phyloP scores from a whole-genome alignment of 202 grass and related monocot species.

The Saccharum hybrid region DNA sequence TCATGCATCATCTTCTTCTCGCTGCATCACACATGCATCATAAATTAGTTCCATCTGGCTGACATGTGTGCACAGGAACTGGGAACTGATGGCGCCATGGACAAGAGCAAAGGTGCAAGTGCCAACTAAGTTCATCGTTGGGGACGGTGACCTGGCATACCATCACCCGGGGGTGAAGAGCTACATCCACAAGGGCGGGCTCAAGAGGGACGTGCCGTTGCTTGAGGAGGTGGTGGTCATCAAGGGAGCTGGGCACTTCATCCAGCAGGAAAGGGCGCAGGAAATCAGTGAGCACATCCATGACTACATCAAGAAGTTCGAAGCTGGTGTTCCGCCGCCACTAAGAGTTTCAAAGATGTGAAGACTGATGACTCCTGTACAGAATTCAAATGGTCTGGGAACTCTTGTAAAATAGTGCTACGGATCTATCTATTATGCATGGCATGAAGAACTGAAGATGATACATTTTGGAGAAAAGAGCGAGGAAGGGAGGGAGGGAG shows the following conservation, averaged over 20 bases:
- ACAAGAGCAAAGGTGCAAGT: slow-evolving; percentile 63
- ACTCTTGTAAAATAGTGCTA: not conserved
- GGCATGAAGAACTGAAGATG: not conserved
- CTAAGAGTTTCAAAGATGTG: slow-evolving; percentile 36
- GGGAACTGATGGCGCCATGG: slow-evolving; percentile 81
- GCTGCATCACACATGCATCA: not conserved
- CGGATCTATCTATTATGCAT: not conserved
- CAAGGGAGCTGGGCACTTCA: slow-evolving; percentile 64
- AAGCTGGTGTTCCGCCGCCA: not conserved
- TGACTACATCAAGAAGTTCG: slow-evolving; percentile 71
- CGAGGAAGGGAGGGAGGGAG: not conserved
- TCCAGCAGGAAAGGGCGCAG: slow-evolving; percentile 77
- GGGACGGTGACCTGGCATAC: slow-evolving; percentile 69
- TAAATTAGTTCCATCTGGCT: not conserved
- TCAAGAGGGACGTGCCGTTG: slow-evolving; percentile 71
- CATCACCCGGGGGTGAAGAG: slow-evolving; percentile 65
- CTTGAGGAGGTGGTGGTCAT: slow-evolving; percentile 77
- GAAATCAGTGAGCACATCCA: slow-evolving; percentile 80
- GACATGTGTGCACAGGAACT: slow-evolving; percentile 56
- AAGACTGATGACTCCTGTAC: not conserved
- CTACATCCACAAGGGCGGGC: slow-evolving; percentile 76
- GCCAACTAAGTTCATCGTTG: slow-evolving; percentile 76
- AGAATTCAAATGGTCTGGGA: not conserved
- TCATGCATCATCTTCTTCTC: not conserved
- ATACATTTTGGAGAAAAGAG: not conserved